Evolutionary conservation across 1,139 yeast species (phyloP), one percentile per base, ranked within the genome.

Genomic region (Entelexis sorbosivorans): DNA sequence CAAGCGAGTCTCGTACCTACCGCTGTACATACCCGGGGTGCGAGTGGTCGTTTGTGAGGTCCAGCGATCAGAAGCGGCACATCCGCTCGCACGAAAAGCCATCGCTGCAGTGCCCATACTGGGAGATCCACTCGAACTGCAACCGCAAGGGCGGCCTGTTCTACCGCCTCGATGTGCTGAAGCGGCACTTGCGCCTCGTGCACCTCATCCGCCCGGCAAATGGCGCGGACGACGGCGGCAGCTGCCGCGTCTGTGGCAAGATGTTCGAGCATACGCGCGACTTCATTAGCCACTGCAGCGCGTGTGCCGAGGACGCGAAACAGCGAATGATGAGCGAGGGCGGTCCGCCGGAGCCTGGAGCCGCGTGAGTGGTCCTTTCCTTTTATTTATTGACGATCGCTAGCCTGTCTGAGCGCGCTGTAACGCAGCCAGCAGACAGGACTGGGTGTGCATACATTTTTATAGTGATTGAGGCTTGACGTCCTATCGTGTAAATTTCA

Each of bases 81-180:
- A 58, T 74, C 38, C 74, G 79, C 58, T 78, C 83, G 1, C 89
- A 82, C 61, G 71, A 73, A 33, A 73, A 74, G 43, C 88, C 88
- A 1, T 73, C 72, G 56, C 79, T 78, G 61, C 79, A 76, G 58
- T 82, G 91, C 63, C 89, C 91, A 1, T 82, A 74, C 64, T 81
- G 83, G 82, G 71, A 72, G 50, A 69, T 73, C 44, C 83, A 79
- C 56, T 78, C 81, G 2, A 76, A 83, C 2, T 82, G 88, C 62
- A 89, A 81, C 63, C 72, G 82, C 49, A 81, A 81, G 56, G 84
- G 82, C 13, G 88, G 88, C 5, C 76, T 83, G 0, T 82, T 82
- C 64, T 78, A 77, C 59, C 69, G 89, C 48, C 67, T 81, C 52
- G 89, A 82, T 59, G 88, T 82, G 32, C 67, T 82, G 56, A 82